These are phyloP conservation scores for Termitomyces sp. DNA, from an alignment of 768 basidiomycete genomes.

Conservation along the genomic window DNA sequence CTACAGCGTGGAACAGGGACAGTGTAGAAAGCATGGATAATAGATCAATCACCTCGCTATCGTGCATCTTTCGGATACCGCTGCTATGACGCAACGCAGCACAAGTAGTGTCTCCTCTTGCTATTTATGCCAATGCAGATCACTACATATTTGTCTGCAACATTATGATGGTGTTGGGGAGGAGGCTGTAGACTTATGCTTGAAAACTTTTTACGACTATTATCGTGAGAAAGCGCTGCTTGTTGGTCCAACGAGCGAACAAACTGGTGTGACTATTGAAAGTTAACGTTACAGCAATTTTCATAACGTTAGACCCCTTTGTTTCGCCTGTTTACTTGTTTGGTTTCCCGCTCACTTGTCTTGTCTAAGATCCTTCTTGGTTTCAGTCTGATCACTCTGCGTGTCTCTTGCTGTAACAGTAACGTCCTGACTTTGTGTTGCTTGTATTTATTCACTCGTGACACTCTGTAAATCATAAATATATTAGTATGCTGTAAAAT, in stretches of 20 bases:
- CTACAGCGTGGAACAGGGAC: constrained; percentile 34
- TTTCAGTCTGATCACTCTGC: too few species aligned
- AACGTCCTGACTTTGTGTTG: neutral
- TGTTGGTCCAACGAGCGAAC: neutral
- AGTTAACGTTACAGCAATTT: too few species aligned
- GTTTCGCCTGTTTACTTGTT: too few species aligned
- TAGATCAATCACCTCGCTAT: constrained; percentile 36
- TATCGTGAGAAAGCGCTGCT: neutral
- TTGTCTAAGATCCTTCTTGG: too few species aligned
- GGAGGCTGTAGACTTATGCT: constrained; percentile 44
- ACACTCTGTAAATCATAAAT: neutral
- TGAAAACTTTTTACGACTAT: constrained; percentile 5
- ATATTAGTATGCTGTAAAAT: neutral
- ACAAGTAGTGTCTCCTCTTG: neutral
- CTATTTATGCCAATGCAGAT: constrained; percentile 36
- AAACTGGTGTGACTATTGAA: neutral
- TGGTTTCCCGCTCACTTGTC: too few species aligned
- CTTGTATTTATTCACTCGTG: neutral
- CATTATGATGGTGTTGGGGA: constrained; percentile 49
- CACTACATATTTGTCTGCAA: constrained; percentile 39
- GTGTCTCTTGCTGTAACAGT: too few species aligned
- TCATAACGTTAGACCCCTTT: too few species aligned
- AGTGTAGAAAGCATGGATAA: constrained; percentile 43
- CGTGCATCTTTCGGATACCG: constrained; percentile 40
- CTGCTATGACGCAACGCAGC: neutral